Evolutionary conservation across 1,284 basidiomycete genomes (phyloP).

Genomic region (Erythrobasidium hasegawianum): DNA sequence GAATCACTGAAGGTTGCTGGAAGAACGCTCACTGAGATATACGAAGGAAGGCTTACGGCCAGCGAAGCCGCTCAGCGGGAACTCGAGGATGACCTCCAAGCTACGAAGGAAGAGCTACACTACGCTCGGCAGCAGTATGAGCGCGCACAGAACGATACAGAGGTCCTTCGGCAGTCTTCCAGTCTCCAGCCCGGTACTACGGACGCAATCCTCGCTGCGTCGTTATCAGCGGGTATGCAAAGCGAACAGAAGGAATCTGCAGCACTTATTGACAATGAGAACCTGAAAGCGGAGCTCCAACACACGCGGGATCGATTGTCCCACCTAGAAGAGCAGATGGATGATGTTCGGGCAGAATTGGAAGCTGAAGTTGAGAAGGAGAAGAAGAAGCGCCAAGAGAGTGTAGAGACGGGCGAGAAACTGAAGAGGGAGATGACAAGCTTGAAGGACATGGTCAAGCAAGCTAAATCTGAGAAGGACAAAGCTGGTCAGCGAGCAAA

Average conservation of each 20-base stretch:
- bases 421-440: slow-evolving; percentile 64
- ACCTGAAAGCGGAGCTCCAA: slow-evolving; percentile 75
- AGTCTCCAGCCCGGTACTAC: slow-evolving; percentile 34
- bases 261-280: slow-evolving; percentile 88
- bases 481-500: slow-evolving; percentile 62
- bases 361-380: slow-evolving; percentile 67
- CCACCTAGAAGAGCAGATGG: slow-evolving; percentile 75
- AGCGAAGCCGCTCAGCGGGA: slow-evolving; percentile 72
- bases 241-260: slow-evolving; percentile 55
- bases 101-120: slow-evolving; percentile 54
- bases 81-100: slow-evolving; percentile 55
- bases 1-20: slow-evolving; percentile 78
- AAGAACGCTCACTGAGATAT: slow-evolving; percentile 65
- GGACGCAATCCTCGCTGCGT: slow-evolving; percentile 35
- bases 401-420: slow-evolving; percentile 69
- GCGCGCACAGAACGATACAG: slow-evolving; percentile 34
- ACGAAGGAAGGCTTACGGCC: slow-evolving; percentile 75
- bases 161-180: slow-evolving; percentile 30
- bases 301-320: slow-evolving; percentile 75
- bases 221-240: slow-evolving; percentile 48
- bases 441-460: slow-evolving; percentile 62
- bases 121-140: slow-evolving; percentile 62
- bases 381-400: slow-evolving; percentile 57
- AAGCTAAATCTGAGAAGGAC: slow-evolving; percentile 61
- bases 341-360: slow-evolving; percentile 66